Evolutionary conservation across 2,329 filamentous ascomycete genomes (phyloP), one percentile per base, ranked within the genome.

Genomic region (Trichoderma asperellum): DNA sequence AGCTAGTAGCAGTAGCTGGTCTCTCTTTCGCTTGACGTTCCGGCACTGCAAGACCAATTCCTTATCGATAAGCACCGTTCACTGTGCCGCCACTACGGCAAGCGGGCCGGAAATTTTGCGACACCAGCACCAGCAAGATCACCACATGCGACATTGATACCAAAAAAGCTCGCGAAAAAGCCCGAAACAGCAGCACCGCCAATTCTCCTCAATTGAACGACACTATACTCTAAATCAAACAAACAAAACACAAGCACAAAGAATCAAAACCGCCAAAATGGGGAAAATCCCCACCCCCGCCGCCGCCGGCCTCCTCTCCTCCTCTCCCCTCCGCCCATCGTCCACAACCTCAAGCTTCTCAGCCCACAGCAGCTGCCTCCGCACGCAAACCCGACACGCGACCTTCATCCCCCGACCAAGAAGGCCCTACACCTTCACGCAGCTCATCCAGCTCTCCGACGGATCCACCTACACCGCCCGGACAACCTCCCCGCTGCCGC

Each of bases 341-440:
- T 73, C 76, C 62, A 77, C 79, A 69, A 69, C 75, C 67, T 69
- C 73, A 49, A 24, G 8, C n/a, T 49, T 4, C 6, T 37, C 72
- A 71, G 57, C 72, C 75, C 70, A 71, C 77, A 71, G 71, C 73
- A 43, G 21, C 62, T 70, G 74, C 29, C 70, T 64, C 59, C 70
- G 47, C 82, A 81, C 70, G 61, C 91, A 94, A 83, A 85, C 89
- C 78, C 91, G 94, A 71, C 89, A 93, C 78, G 96, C 96, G 64
- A 94, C 92, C 29, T 91, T 97, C 72, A 88, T 98, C 77, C 87
- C 87, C 71, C 93, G 96, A 18, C 94, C 94, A n/a, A 92, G 94
- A 77, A 89, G 94, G 6, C 95, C 96, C 53, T 98, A 97, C 86
- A 93, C 91, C 74, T 98, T 97, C 85, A 97, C 95, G n/a, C 96